These are phyloP conservation scores for Trebouxia sp. DNA, from an alignment of 139 green algal species.

Conservation along the genomic window DNA sequence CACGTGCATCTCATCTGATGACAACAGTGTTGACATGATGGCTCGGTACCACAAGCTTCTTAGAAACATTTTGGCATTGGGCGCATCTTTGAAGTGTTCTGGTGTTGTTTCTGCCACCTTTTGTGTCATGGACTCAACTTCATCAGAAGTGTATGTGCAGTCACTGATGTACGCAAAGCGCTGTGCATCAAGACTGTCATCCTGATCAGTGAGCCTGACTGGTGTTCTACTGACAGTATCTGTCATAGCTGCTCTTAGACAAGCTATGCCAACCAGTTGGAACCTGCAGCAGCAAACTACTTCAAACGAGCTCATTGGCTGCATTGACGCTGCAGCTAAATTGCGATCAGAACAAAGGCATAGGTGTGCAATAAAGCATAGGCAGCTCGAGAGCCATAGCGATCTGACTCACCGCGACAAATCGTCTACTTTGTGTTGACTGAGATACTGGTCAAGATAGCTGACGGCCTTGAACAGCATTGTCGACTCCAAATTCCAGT, in stretches of 20 bases:
- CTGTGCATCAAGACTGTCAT: constrained; percentile 42
- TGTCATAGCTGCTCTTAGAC: constrained; percentile 55
- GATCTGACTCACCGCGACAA: constrained; percentile 30
- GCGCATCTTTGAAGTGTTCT: constrained; percentile 25
- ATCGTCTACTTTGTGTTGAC: constrained; percentile 28
- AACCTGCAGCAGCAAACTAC: constrained; percentile 56
- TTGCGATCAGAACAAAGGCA: too few species aligned
- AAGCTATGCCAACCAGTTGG: constrained; percentile 63
- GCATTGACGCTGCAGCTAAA: too few species aligned
- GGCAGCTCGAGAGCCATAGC: too few species aligned
- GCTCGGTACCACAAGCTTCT: constrained; percentile 62
- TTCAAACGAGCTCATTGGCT: too few species aligned
- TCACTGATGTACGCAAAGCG: constrained; percentile 60
- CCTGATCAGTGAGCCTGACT: constrained; percentile 12
- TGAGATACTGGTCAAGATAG: constrained; percentile 66
- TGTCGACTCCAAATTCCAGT: constrained; percentile 64
- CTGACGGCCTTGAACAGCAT: constrained; percentile 59
- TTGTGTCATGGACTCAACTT: constrained; percentile 56
- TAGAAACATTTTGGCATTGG: constrained; percentile 67
- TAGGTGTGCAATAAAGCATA: too few species aligned
- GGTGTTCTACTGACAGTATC: constrained; percentile 37
- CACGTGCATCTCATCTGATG: constrained; percentile 60
- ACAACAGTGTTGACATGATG: constrained; percentile 28
- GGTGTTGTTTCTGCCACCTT: constrained; percentile 26
- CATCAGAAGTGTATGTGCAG: constrained; percentile 46